Percentiles rank a stretch among this genome's conserved stretches.
These are phyloP conservation scores for Ceratocystis destructans DNA, from an alignment of 2,329 filamentous ascomycete genomes.

Conservation along the genomic window DNA sequence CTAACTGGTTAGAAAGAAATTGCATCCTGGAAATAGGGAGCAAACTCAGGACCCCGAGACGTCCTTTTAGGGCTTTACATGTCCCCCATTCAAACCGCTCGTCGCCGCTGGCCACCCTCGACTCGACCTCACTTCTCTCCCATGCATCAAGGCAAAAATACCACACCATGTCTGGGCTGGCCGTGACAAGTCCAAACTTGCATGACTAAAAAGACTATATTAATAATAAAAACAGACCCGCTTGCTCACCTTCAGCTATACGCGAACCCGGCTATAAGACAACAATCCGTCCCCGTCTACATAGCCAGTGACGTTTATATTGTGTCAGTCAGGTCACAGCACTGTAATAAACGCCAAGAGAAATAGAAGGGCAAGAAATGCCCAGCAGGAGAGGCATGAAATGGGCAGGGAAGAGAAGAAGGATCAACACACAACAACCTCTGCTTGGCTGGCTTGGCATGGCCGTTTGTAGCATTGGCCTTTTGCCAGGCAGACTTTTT, in stretches of 20 bases:
- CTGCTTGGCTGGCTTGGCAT: background rate
- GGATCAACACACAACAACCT: background rate
- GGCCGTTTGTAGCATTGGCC: background rate
- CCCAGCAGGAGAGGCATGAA: background rate
- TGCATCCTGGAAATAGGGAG: no score
- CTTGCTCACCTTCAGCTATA: background rate
- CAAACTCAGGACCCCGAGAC: no score
- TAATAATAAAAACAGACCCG: no score
- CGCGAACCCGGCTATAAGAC: background rate
- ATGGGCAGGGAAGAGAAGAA: background rate
- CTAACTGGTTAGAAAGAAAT: no score
- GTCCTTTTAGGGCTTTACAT: no score
- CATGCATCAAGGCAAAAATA: no score
- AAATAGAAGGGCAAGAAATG: background rate
- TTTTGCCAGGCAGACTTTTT: background rate
- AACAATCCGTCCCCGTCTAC: background rate
- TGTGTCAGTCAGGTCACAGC: background rate
- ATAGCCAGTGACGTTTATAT: background rate
- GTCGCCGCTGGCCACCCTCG: no score
- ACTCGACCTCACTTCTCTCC: no score
- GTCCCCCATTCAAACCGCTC: no score
- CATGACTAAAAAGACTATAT: background rate
- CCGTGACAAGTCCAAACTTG: background rate
- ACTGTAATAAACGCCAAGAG: slow-evolving; percentile 3
- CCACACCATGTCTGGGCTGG: no score